Evolutionary conservation across 768 basidiomycete genomes (phyloP).

Genomic region (Favolaschia claudopus): DNA sequence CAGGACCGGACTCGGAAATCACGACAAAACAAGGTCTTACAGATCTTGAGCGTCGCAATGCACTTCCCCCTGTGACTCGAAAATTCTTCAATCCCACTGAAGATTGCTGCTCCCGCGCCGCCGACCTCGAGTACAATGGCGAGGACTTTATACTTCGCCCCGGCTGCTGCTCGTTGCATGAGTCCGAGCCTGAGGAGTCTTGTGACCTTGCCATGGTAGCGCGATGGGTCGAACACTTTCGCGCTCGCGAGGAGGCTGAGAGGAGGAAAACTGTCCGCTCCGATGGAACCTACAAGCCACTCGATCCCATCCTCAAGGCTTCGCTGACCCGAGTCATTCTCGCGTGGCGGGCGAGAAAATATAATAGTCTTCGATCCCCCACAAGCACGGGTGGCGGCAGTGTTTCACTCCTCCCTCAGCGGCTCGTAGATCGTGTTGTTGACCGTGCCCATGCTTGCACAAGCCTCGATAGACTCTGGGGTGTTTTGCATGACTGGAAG

Average conservation of each 20-base stretch:
- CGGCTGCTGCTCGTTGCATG: neutral
- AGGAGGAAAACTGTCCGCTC: neutral
- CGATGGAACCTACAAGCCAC: neutral
- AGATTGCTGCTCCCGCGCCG: constrained; percentile 1
- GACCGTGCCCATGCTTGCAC: constrained; percentile 1
- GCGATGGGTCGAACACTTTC: neutral
- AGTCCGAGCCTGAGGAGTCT: neutral
- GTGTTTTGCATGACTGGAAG: constrained; percentile 1
- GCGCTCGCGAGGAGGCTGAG: neutral
- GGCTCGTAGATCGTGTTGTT: neutral
- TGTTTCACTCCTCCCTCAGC: neutral
- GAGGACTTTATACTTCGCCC: neutral
- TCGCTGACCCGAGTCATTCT: neutral
- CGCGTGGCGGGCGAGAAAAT: neutral
- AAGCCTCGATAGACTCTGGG: neutral
- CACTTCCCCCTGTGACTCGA: neutral
- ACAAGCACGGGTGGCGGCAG: neutral
- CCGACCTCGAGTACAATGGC: constrained; percentile 5
- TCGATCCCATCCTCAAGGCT: neutral
- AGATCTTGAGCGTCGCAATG: neutral
- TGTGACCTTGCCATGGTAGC: neutral
- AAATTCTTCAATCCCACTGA: neutral
- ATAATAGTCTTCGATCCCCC: neutral
- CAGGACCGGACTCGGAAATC: neutral
- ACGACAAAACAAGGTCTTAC: neutral